Percentiles rank a stretch among this genome's conserved stretches.
Evolutionary conservation across 2,329 filamentous ascomycete genomes (phyloP).

Genomic region (Neonectria magnoliae): DNA sequence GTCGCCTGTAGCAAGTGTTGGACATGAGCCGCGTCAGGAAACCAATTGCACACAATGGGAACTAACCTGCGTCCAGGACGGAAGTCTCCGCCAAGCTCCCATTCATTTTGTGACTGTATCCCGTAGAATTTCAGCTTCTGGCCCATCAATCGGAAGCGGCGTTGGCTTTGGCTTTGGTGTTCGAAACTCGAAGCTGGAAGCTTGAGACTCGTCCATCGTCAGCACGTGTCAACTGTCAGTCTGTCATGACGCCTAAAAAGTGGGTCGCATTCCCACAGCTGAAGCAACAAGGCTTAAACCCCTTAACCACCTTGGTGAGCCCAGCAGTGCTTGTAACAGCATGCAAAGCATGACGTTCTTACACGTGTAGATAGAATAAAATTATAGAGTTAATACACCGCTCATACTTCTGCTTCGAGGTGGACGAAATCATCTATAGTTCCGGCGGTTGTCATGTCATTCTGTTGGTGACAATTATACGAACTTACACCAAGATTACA

Average conservation of each 20-base stretch:
- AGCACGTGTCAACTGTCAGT: conserved; percentile 43
- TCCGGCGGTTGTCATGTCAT: background rate
- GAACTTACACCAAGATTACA: no score
- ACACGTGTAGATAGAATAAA: background rate
- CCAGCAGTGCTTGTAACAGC: background rate
- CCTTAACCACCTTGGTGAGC: conserved; percentile 22
- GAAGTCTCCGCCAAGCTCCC: conserved; percentile 48
- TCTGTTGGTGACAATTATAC: no score
- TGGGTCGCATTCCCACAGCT: conserved; percentile 24
- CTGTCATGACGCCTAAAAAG: conserved; percentile 42
- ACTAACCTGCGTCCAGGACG: conserved; percentile 58
- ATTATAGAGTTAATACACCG: no score
- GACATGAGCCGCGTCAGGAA: conserved; percentile 34
- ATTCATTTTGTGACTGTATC: conserved; percentile 50
- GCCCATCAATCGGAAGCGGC: conserved; percentile 16
- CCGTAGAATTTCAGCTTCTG: conserved; percentile 1
- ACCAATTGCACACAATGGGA: conserved; percentile 12
- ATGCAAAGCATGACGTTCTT: background rate
- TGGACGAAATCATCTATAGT: background rate
- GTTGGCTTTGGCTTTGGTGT: conserved; percentile 1
- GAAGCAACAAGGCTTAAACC: background rate
- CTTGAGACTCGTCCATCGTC: conserved; percentile 20
- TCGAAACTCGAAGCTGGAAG: conserved; percentile 8
- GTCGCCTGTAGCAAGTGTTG: conserved; percentile 61
- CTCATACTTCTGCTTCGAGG: background rate